Evolutionary conservation across 2,329 filamentous ascomycete genomes (phyloP).

Genomic region (Sporothrix sp.): DNA sequence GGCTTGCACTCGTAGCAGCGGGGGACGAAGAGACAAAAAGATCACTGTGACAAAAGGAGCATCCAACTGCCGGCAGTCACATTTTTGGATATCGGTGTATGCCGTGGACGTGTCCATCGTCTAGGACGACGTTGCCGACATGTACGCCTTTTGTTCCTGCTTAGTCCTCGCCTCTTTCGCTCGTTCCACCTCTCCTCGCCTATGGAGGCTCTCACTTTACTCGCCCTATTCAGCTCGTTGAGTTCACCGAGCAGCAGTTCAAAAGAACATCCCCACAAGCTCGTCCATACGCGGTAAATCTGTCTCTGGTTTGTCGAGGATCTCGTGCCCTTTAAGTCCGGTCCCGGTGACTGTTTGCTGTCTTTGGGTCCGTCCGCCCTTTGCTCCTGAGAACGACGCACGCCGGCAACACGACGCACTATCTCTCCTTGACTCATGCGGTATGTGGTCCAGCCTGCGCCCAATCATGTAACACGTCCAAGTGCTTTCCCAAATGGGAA

Average conservation of each 20-base stretch:
- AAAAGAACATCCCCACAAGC: conserved; percentile 4
- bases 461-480: conserved; percentile 13
- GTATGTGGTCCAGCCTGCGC: not conserved
- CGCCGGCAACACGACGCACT: conserved; percentile 6
- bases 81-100: too few relatives aligned
- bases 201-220: too few relatives aligned
- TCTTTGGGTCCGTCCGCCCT: conserved; percentile 14
- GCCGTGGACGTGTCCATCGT: conserved; percentile 6
- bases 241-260: conserved; percentile 5
- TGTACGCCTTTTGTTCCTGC: not conserved
- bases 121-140: conserved; percentile 7
- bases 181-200: not conserved
- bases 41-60: not conserved
- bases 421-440: too few relatives aligned
- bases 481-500: conserved; percentile 8
- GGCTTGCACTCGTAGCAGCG: too few relatives aligned
- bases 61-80: not conserved
- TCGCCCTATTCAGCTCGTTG: too few relatives aligned
- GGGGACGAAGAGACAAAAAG: too few relatives aligned
- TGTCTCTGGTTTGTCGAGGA: conserved; percentile 16
- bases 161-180: not conserved
- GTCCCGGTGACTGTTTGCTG: conserved; percentile 13
- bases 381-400: not conserved
- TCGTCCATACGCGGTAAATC: conserved; percentile 12
- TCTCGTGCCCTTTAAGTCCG: conserved; percentile 8